Evolutionary conservation across 1,284 basidiomycete genomes (phyloP), one percentile per base, ranked within the genome.

Genomic region (Mycosarcoma mackinlayi): DNA sequence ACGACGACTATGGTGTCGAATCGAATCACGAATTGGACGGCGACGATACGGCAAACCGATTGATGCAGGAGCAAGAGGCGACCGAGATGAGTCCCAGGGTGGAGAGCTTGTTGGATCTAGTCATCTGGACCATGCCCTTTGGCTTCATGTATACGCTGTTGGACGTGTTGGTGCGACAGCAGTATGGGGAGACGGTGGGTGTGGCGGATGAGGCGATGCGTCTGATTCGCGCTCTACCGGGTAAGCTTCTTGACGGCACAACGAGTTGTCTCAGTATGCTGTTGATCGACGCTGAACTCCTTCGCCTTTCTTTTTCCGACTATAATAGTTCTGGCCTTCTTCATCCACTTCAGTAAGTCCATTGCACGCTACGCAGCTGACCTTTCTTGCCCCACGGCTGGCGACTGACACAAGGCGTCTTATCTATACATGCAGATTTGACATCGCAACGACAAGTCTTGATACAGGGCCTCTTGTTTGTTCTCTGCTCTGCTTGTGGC

Each of bases 91-190:
- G 61, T 30, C 54, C 67, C 3, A 24, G 38, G 10, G 47, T 72
- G 11, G 77, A 79, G 46, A 51, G 46, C 9, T 47, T 56, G 4
- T 44, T 82, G 25, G 79, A 81, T 59, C 50, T 75, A 13, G 23
- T 80, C 3, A 76, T 80, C 24, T 82, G 79, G 79, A 72, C 70
- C 25, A 80, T 82, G 56, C 80, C 80, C 18, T 78, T 82, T 34
- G 61, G 64, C 7, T 80, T 81, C 52, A 42, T 79, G 33, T 82
- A 69, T 37, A 64, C 78, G 40, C 47, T 82, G 41, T 40, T 82
- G 42, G 78, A 79, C 52, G 64, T 82, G 21, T 58, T 81, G 34
- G 77, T 81, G 16, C 62, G 78, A 44, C 78, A 82, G 63, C 80
- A 82, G 62, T 82, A 82, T 41, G 71, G 74, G 13, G 60, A 74